A percentile compares a stretch with the other conserved stretches of the same genome.
phyloP scores from a whole-genome alignment of 2,329 filamentous ascomycete species.

The Calonectria pseudoturangicola region DNA sequence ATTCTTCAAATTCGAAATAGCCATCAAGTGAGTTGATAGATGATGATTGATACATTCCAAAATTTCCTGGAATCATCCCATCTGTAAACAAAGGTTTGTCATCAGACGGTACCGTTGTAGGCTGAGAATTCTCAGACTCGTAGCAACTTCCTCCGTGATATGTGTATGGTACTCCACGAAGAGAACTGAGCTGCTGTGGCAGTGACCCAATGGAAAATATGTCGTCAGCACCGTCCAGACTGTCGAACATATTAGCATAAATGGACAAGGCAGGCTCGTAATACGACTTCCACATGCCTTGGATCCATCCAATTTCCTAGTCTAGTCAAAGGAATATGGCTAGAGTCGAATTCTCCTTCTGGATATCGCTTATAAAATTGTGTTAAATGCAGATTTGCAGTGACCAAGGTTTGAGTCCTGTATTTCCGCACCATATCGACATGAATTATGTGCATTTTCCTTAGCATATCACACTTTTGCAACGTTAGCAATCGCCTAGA shows the following conservation, averaged over 20 bases:
- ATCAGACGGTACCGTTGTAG: neutral
- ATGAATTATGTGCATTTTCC: slow-evolving; percentile 40
- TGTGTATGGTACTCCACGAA: slow-evolving; percentile 36
- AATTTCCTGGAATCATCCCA: neutral
- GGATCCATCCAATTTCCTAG: slow-evolving; percentile 34
- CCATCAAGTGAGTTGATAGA: slow-evolving; percentile 27
- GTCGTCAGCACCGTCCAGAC: slow-evolving; percentile 40
- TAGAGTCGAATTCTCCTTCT: slow-evolving; percentile 37
- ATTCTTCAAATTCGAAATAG: slow-evolving; percentile 38
- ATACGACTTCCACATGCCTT: slow-evolving; percentile 1
- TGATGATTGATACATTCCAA: neutral
- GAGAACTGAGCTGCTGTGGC: slow-evolving; percentile 1
- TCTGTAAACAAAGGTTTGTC: neutral
- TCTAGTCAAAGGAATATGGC: slow-evolving; percentile 39
- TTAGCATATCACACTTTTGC: slow-evolving; percentile 36
- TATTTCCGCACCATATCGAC: slow-evolving; percentile 39
- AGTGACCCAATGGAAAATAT: slow-evolving; percentile 34
- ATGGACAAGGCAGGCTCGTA: too few relatives aligned
- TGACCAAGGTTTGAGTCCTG: slow-evolving; percentile 34
- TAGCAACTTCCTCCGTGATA: slow-evolving; percentile 1
- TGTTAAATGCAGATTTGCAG: slow-evolving; percentile 39
- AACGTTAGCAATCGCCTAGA: neutral
- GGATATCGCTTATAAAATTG: slow-evolving; percentile 44
- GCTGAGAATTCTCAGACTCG: neutral
- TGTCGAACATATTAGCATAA: slow-evolving; percentile 9